Conservation (phyloP, 75 land plant genomes). For the Selaginella tamariscina region DNA sequence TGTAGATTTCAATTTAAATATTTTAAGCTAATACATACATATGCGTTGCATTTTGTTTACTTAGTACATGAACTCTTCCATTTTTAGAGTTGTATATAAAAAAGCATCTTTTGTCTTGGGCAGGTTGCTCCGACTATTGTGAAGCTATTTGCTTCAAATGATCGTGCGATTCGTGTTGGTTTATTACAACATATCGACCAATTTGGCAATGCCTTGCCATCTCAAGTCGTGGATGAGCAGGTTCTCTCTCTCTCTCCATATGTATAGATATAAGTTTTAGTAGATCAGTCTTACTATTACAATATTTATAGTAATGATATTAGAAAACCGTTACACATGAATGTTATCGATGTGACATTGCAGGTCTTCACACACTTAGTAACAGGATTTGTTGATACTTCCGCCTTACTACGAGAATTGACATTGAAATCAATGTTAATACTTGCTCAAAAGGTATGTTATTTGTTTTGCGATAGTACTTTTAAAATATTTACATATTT, state of each 20-base stretch:
- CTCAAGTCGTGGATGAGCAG: constrained; percentile 97
- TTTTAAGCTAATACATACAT: too few relatives aligned
- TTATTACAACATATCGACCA: constrained; percentile 93
- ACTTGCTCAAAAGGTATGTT: constrained; percentile 79
- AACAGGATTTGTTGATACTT: constrained; percentile 83
- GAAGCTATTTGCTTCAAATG: constrained; percentile 93
- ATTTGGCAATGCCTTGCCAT: constrained; percentile 70
- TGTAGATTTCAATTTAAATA: too few relatives aligned
- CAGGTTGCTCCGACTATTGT: constrained; percentile 90
- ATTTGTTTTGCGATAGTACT: neutral
- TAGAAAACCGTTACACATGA: too few relatives aligned
- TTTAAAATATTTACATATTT: neutral
- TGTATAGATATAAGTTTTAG: too few relatives aligned
- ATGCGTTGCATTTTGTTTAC: too few relatives aligned
- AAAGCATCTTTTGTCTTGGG: too few relatives aligned
- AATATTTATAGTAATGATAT: too few relatives aligned
- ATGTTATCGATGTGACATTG: neutral
- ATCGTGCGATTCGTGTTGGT: constrained; percentile 79
- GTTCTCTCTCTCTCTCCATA: too few relatives aligned
- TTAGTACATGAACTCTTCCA: too few relatives aligned
- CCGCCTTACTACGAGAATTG: constrained; percentile 91
- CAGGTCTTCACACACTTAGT: constrained; percentile 95
- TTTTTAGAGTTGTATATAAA: too few relatives aligned
- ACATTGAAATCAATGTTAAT: constrained; percentile 94
- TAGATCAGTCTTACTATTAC: too few relatives aligned